These are phyloP conservation scores for Pilaira anomala DNA, from an alignment of 192 early-diverging fungal genomes.

Conservation along the genomic window DNA sequence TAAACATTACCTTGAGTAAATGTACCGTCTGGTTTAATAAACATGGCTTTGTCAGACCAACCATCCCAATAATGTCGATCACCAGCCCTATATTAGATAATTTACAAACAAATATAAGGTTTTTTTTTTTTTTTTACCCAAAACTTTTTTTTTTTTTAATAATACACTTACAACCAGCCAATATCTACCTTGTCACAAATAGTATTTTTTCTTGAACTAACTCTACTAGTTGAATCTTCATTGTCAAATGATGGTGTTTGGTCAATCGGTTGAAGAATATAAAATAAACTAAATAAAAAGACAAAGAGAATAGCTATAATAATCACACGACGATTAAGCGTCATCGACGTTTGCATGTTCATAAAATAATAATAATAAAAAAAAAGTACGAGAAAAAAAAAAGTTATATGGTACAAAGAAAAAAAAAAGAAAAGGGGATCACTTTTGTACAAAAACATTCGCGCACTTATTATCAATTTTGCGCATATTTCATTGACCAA, in stretches of 20 bases:
- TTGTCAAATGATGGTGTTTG: neutral
- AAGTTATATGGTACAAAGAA: neutral
- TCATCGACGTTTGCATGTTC: conserved; percentile 9
- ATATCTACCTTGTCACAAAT: conserved; percentile 10
- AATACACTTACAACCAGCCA: conserved; percentile 7
- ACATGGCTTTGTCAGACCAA: conserved; percentile 20
- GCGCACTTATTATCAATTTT: too few species aligned
- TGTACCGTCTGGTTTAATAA: conserved; percentile 24
- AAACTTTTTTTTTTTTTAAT: neutral
- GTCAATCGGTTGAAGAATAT: neutral
- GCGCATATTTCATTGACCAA: too few species aligned
- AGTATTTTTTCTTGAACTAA: neutral
- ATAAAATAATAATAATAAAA: neutral
- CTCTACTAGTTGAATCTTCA: too few species aligned
- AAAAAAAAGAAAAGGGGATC: conserved; percentile 7
- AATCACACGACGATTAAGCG: neutral
- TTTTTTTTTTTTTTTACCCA: neutral
- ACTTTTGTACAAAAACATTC: too few species aligned
- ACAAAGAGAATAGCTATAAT: neutral
- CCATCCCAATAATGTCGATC: conserved; percentile 34
- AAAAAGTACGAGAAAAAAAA: neutral
- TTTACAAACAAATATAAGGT: neutral
- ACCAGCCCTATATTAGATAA: conserved; percentile 22
- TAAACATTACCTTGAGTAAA: conserved; percentile 19
- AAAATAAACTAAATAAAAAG: neutral